Evolutionary conservation across 768 basidiomycete genomes (phyloP).

Genomic region (Suillus occidentalis): DNA sequence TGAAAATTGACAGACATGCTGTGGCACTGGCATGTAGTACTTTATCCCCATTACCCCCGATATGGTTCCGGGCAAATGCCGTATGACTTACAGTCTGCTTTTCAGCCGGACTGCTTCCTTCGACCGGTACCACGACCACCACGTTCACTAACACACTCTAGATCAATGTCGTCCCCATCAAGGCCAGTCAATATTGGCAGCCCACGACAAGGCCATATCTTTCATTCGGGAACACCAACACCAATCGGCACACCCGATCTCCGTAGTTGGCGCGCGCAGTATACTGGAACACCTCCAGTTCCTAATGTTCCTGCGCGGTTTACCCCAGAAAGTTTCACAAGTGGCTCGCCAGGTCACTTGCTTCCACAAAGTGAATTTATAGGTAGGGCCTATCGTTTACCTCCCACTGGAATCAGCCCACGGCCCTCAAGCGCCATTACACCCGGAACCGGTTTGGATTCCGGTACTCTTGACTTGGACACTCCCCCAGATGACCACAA

Average conservation of each 20-base stretch:
- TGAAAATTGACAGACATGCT: background rate
- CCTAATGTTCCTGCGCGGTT: conserved; percentile 57
- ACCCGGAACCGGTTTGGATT: conserved; percentile 31
- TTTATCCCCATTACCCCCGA: background rate
- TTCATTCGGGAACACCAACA: conserved; percentile 26
- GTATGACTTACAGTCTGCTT: background rate
- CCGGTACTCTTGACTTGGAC: conserved; percentile 44
- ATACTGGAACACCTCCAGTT: conserved; percentile 53
- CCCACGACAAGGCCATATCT: conserved; percentile 21
- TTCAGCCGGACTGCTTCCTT: background rate
- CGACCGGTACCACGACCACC: background rate
- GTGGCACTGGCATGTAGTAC: background rate
- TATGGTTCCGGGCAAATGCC: background rate
- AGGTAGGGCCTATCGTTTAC: conserved; percentile 19
- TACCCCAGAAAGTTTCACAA: conserved; percentile 41
- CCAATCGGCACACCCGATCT: conserved; percentile 64
- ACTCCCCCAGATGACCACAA: conserved; percentile 81
- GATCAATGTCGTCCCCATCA: conserved; percentile 53
- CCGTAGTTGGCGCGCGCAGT: conserved; percentile 63
- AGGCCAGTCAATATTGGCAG: conserved; percentile 52
- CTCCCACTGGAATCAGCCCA: conserved; percentile 41
- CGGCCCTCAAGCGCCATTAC: conserved; percentile 30
- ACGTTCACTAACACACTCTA: background rate
- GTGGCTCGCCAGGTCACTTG: conserved; percentile 12
- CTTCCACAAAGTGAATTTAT: conserved; percentile 14